A percentile compares a stretch with the other conserved stretches of the same genome.
Conservation (phyloP, 345 rosid species). For the Barbarea vulgaris region DNA sequence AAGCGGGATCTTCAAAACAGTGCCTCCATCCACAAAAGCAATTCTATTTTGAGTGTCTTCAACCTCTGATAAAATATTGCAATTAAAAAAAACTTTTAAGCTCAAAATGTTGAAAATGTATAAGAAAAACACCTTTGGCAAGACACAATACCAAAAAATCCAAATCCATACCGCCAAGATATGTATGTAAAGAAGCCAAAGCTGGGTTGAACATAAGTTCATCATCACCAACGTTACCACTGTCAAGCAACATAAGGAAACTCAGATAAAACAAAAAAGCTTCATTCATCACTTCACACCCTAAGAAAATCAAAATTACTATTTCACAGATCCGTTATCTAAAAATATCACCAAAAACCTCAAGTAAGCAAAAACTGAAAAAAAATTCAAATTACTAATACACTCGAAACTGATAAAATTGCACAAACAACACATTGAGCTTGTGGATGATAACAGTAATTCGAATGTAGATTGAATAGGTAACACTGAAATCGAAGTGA, state of each 20-base stretch:
- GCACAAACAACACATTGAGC: neutral
- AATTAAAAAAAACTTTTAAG: no score
- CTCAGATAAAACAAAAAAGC: conserved; percentile 7
- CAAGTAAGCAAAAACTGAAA: neutral
- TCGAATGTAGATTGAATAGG: neutral
- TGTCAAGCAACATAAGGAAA: neutral
- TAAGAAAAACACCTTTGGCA: neutral
- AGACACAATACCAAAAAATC: neutral
- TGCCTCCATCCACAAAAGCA: conserved; percentile 82
- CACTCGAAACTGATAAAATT: neutral
- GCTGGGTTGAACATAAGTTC: conserved; percentile 65
- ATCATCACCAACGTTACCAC: conserved; percentile 35
- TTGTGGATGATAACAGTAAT: no score
- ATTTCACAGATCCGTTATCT: neutral
- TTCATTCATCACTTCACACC: neutral
- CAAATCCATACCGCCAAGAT: conserved; percentile 79
- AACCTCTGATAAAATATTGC: no score
- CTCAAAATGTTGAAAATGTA: neutral
- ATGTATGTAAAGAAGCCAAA: conserved; percentile 84
- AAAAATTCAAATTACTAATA: conserved; percentile 2
- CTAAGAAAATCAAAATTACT: neutral
- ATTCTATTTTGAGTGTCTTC: conserved; percentile 76
- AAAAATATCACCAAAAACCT: conserved; percentile 12
- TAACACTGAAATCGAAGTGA: neutral
- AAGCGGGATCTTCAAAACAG: conserved; percentile 63